phyloP scores from a whole-genome alignment of 2,329 filamentous ascomycete genomes.

The Neopestalotiopsis sp. region DNA sequence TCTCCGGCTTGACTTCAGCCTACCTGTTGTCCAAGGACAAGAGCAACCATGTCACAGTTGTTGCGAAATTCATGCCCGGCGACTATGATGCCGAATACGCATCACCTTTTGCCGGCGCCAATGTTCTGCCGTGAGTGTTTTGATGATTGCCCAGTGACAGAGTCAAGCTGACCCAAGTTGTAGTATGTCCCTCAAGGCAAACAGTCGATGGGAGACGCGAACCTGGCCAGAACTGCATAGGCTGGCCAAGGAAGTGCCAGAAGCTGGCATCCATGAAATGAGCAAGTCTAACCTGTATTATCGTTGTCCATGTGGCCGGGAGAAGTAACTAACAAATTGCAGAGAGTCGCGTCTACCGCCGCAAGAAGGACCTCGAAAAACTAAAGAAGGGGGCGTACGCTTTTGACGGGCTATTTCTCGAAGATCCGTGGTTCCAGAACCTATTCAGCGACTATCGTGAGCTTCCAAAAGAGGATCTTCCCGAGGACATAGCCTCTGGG shows the following conservation, averaged over 20 bases:
- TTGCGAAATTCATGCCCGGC: slow-evolving; percentile 90
- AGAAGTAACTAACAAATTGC: neutral
- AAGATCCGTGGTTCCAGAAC: slow-evolving; percentile 76
- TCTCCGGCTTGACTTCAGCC: slow-evolving; percentile 39
- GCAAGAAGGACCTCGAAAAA: slow-evolving; percentile 64
- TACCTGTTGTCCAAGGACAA: slow-evolving; percentile 39
- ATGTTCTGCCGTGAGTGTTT: slow-evolving; percentile 36
- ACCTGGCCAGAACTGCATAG: slow-evolving; percentile 37
- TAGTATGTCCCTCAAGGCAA: slow-evolving; percentile 35
- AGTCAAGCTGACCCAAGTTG: neutral
- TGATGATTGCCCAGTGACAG: neutral
- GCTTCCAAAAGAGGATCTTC: slow-evolving; percentile 63
- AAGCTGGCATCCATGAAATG: slow-evolving; percentile 40
- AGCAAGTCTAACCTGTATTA: slow-evolving; percentile 25
- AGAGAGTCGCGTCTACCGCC: slow-evolving; percentile 57
- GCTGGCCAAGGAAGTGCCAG: slow-evolving; percentile 38
- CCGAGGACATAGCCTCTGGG: slow-evolving; percentile 71
- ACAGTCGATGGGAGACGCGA: slow-evolving; percentile 37
- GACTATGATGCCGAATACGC: slow-evolving; percentile 93
- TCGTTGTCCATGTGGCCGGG: neutral
- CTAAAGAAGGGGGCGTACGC: slow-evolving; percentile 46
- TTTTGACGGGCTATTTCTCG: slow-evolving; percentile 71
- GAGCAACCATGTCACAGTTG: slow-evolving; percentile 63
- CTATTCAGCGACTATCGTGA: slow-evolving; percentile 75
- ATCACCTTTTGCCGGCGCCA: slow-evolving; percentile 52